A percentile compares a stretch with the other conserved stretches of the same genome.
Evolutionary conservation across 345 rosid species (phyloP).

Genomic region (Camelina hispida): DNA sequence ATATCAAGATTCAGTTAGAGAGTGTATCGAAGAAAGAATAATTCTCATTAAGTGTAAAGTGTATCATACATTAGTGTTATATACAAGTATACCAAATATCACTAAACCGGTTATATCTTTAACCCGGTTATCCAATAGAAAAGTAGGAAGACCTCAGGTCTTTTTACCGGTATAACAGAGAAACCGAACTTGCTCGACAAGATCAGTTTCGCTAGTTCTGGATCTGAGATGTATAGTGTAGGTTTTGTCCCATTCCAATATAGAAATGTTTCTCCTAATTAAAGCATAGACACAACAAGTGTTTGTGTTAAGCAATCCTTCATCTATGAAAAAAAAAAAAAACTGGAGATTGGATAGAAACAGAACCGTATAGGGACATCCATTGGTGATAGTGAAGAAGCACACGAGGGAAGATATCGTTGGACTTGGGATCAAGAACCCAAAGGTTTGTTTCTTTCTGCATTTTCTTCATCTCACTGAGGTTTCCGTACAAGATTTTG

Average conservation of each 20-base stretch:
- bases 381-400: slow-evolving; percentile 18
- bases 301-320: neutral
- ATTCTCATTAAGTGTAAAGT: no score
- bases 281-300: neutral
- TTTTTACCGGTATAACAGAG: slow-evolving; percentile 16
- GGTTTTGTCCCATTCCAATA: slow-evolving; percentile 49
- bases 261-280: slow-evolving; percentile 44
- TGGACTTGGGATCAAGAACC: slow-evolving; percentile 4
- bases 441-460: neutral
- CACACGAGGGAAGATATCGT: slow-evolving; percentile 25
- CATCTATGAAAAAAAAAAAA: neutral
- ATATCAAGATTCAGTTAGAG: no score
- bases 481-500: slow-evolving; percentile 12
- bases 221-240: slow-evolving; percentile 39
- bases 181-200: slow-evolving; percentile 45
- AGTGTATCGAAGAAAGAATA: no score
- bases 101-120: no score
- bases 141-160: slow-evolving; percentile 15
- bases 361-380: slow-evolving; percentile 19
- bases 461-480: slow-evolving; percentile 16
- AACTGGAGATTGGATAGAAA: neutral
- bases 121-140: no score
- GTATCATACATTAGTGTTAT: no score
- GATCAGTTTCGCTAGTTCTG: slow-evolving; percentile 45
- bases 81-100: no score